Evolutionary conservation across 495 filamentous ascomycete species (phyloP).

Genomic region (Astrocystis sublimbata): DNA sequence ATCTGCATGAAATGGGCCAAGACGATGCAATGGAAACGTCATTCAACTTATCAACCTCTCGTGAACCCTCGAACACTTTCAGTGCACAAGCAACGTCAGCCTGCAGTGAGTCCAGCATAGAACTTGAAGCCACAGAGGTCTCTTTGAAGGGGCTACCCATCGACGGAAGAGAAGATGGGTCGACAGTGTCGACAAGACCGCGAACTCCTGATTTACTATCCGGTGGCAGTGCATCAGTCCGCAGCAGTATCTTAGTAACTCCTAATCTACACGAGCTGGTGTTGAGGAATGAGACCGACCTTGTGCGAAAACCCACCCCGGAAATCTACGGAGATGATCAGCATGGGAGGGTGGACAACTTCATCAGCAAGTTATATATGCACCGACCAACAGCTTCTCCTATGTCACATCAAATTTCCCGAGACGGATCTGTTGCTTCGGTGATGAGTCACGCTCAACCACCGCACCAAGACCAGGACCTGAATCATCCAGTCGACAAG

Average conservation of each 20-base stretch:
- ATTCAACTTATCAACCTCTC: background rate
- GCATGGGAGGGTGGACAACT: constrained; percentile 5
- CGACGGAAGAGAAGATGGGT: constrained; percentile 5
- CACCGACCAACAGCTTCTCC: background rate
- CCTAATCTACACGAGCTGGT: background rate
- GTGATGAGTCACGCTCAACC: background rate
- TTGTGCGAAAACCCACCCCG: background rate
- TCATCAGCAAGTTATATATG: background rate
- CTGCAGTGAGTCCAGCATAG: background rate
- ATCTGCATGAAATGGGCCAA: background rate
- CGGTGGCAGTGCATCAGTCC: constrained; percentile 12
- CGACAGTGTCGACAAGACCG: constrained; percentile 10
- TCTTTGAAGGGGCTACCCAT: background rate
- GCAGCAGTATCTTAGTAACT: constrained; percentile 8
- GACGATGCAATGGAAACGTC: background rate
- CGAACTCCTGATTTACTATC: constrained; percentile 11
- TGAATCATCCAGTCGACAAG: background rate
- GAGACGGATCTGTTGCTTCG: constrained; percentile 3
- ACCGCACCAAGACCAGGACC: background rate
- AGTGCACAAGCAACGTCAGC: background rate
- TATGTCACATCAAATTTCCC: background rate
- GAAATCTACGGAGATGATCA: background rate
- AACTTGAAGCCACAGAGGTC: background rate
- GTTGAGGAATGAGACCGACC: background rate
- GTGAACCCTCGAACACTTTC: constrained; percentile 4